Evolutionary conservation across 1,139 yeast species (phyloP).

Genomic region (Pichia sp.): DNA sequence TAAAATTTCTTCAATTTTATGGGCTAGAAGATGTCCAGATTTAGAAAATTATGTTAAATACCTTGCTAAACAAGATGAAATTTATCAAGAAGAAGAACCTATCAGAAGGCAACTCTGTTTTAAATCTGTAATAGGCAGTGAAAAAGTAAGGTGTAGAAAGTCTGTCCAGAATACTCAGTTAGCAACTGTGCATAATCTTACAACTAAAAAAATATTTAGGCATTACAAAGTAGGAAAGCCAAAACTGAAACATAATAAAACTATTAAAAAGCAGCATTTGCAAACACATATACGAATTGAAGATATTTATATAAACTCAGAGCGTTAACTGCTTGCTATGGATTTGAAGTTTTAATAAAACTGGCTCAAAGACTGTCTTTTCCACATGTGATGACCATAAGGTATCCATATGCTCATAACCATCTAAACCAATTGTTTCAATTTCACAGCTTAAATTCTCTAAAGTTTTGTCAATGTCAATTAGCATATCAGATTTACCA

Average conservation of each 20-base stretch:
- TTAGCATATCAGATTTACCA: conserved; percentile 38
- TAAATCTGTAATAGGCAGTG: neutral
- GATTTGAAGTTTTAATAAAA: neutral
- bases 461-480: conserved; percentile 35
- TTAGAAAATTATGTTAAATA: conserved; percentile 9
- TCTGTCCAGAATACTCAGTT: too few species aligned
- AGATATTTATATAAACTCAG: neutral
- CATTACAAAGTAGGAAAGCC: neutral
- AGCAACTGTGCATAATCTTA: too few species aligned
- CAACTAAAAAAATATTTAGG: neutral
- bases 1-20: conserved; percentile 5
- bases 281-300: neutral
- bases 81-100: neutral
- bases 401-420: conserved; percentile 85
- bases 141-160: too few species aligned
- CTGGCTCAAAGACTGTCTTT: conserved; percentile 38
- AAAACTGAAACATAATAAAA: neutral
- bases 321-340: neutral
- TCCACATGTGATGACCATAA: conserved; percentile 79
- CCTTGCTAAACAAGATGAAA: conserved; percentile 7
- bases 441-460: conserved; percentile 29
- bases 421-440: conserved; percentile 36
- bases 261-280: neutral
- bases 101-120: neutral
- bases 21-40: conserved; percentile 1